Conservation (phyloP, 805 yeast genomes). For the Candida khao-thaluensis region DNA sequence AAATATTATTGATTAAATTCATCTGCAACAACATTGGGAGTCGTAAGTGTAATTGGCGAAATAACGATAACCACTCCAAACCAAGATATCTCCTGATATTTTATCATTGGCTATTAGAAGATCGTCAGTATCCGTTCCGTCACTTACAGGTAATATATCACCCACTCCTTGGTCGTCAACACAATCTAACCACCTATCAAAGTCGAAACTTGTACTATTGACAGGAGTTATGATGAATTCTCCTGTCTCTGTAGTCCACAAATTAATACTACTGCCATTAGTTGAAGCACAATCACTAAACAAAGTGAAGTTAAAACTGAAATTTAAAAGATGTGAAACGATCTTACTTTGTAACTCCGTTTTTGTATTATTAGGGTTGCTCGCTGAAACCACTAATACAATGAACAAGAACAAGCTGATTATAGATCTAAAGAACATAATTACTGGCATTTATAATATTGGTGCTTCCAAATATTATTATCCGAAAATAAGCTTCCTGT, state of each 20-base stretch:
- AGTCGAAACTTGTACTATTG: neutral
- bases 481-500: too few relatives aligned
- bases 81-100: neutral
- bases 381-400: neutral
- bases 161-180: neutral
- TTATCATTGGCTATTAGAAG: neutral
- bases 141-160: neutral
- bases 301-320: neutral
- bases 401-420: neutral
- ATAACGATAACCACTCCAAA: neutral
- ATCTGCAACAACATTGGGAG: too few relatives aligned
- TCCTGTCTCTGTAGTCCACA: too few relatives aligned
- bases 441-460: too few relatives aligned
- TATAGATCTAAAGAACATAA: neutral
- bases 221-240: neutral
- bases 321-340: neutral
- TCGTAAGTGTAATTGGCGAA: too few relatives aligned
- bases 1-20: too few relatives aligned
- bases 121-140: neutral
- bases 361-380: neutral
- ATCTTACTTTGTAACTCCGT: neutral
- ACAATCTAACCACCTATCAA: neutral
- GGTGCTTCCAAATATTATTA: too few relatives aligned
- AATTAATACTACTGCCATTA: too few relatives aligned
- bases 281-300: neutral